Conservation (phyloP, 257 asterid species). For the Solanum commersonii region DNA sequence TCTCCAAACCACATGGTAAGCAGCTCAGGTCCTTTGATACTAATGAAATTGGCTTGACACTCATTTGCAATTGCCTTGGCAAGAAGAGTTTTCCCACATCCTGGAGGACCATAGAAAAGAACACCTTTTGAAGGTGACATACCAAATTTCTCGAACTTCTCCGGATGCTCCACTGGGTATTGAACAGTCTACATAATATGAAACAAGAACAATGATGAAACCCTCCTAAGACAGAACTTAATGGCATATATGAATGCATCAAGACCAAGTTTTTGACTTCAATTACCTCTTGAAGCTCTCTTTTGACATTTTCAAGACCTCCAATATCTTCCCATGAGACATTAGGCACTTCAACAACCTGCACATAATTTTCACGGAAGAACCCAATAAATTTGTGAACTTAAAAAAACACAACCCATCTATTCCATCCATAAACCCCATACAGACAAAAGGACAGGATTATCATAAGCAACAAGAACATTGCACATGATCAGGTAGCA, state of each 20-base stretch:
- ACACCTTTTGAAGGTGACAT: slow-evolving; percentile 71
- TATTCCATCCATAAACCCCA: background rate
- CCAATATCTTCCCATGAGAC: slow-evolving; percentile 38
- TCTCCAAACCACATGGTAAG: slow-evolving; percentile 76
- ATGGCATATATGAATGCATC: background rate
- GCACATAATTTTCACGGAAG: background rate
- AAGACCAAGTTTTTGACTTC: background rate
- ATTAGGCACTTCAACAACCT: slow-evolving; percentile 49
- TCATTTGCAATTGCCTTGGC: slow-evolving; percentile 69
- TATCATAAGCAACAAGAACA: background rate
- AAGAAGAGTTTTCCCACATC: slow-evolving; percentile 61
- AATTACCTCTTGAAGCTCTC: slow-evolving; percentile 45
- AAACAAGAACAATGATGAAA: background rate
- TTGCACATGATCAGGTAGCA: background rate
- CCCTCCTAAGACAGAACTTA: background rate
- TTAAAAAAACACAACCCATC: background rate
- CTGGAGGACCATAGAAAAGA: slow-evolving; percentile 63
- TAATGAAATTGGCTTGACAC: slow-evolving; percentile 60
- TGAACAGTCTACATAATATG: slow-evolving; percentile 41
- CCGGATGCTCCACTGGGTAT: slow-evolving; percentile 65
- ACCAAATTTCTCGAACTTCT: slow-evolving; percentile 57
- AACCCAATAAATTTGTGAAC: background rate
- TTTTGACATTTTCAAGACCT: slow-evolving; percentile 39
- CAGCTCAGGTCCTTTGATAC: slow-evolving; percentile 56
- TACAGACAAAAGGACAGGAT: background rate